phyloP scores from a whole-genome alignment of 306 rosid genomes.

The Vicia sativa region DNA sequence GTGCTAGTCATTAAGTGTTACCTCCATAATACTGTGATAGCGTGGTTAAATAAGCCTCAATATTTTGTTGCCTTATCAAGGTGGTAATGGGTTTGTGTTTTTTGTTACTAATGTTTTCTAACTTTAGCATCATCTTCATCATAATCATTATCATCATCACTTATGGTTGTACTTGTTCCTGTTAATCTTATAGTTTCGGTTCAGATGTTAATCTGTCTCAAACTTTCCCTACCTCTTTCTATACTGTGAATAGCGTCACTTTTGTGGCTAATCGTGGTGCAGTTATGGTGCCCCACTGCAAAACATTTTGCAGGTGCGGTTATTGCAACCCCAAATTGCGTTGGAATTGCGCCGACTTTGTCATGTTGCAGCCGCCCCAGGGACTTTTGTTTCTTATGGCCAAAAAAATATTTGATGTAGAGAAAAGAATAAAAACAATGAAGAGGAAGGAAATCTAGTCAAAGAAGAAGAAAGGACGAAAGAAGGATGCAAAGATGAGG shows the following conservation, averaged over 20 bases:
- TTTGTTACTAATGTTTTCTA: constrained; percentile 16
- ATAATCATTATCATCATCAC: background rate
- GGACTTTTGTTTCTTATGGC: background rate
- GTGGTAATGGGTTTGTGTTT: constrained; percentile 30
- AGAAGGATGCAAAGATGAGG: background rate
- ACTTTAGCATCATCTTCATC: constrained; percentile 3
- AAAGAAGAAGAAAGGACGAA: background rate
- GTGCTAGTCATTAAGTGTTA: constrained; percentile 13
- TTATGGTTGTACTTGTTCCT: background rate
- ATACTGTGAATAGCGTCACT: background rate
- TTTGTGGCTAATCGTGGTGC: constrained; percentile 7
- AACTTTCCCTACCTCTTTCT: constrained; percentile 17
- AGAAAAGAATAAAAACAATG: background rate
- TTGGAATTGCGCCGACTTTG: background rate
- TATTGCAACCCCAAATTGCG: background rate
- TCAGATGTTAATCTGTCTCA: constrained; percentile 16
- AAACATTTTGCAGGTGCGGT: background rate
- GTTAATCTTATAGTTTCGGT: constrained; percentile 5
- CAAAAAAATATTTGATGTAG: background rate
- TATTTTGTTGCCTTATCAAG: constrained; percentile 28
- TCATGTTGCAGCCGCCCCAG: background rate
- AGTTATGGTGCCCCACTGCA: background rate
- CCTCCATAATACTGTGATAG: constrained; percentile 11
- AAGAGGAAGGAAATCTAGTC: background rate
- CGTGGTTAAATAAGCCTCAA: constrained; percentile 11